A percentile compares a stretch with the other conserved stretches of the same genome.
Evolutionary conservation across 495 filamentous ascomycete genomes (phyloP).

Genomic region (Aspergillus avenaceus): DNA sequence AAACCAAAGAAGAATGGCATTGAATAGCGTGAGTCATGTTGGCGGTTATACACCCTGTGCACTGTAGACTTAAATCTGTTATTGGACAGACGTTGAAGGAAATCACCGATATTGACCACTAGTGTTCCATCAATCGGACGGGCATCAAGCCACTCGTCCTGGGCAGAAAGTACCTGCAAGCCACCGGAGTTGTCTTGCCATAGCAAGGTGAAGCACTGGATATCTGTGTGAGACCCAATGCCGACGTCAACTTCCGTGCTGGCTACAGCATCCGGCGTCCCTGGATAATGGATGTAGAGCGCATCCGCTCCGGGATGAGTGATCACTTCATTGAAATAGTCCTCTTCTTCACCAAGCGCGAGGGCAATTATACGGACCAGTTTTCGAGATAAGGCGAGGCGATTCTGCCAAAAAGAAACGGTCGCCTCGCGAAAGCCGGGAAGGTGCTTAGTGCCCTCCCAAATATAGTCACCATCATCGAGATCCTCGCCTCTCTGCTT

Average conservation of each 20-base stretch:
- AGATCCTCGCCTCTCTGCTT: conserved; percentile 33
- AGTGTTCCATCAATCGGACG: conserved; percentile 52
- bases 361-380: conserved; percentile 48
- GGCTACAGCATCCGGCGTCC: conserved; percentile 26
- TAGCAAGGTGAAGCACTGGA: conserved; percentile 55
- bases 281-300: conserved; percentile 49
- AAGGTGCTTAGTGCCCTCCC: conserved; percentile 45
- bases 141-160: conserved; percentile 52
- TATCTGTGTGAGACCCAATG: conserved; percentile 55
- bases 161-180: conserved; percentile 48
- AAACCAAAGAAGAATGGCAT: conserved; percentile 61
- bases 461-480: conserved; percentile 41
- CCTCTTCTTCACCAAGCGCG: conserved; percentile 42
- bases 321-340: conserved; percentile 47
- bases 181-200: conserved; percentile 53
- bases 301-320: conserved; percentile 49
- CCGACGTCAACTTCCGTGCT: conserved; percentile 35
- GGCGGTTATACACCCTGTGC: conserved; percentile 51
- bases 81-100: conserved; percentile 60
- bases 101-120: conserved; percentile 66
- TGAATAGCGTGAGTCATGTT: conserved; percentile 44
- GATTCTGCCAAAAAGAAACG: conserved; percentile 42
- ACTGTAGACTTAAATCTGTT: conserved; percentile 57
- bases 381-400: conserved; percentile 43
- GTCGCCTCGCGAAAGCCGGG: conserved; percentile 43